Evolutionary conservation across 2,329 filamentous ascomycete genomes (phyloP).

Genomic region (Nemania diffusa): DNA sequence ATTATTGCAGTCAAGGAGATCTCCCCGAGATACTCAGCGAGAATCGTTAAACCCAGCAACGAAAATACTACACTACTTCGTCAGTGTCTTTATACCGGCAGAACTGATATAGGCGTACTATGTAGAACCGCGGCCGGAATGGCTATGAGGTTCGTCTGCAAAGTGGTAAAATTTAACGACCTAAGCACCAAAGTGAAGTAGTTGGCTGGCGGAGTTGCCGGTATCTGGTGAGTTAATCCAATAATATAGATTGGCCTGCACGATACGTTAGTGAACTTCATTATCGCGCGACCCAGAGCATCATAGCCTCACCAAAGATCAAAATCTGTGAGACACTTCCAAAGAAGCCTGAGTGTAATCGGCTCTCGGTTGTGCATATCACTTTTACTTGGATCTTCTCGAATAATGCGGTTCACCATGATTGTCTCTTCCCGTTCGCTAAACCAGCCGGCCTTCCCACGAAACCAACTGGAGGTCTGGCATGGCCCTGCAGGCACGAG

Average conservation of each 20-base stretch:
- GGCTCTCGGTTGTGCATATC: constrained; percentile 67
- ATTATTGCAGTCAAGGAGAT: constrained; percentile 56
- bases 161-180: constrained; percentile 61
- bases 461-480: constrained; percentile 60
- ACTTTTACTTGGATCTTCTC: constrained; percentile 67
- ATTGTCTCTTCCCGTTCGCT: constrained; percentile 60
- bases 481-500: constrained; percentile 60
- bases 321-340: constrained; percentile 62
- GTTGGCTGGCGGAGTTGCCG: constrained; percentile 55
- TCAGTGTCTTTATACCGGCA: not conserved
- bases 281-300: not conserved
- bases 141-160: constrained; percentile 65
- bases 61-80: constrained; percentile 45
- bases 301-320: constrained; percentile 62
- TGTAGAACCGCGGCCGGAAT: constrained; percentile 53
- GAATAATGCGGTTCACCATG: constrained; percentile 63
- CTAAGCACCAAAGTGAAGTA: constrained; percentile 64
- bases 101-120: constrained; percentile 46
- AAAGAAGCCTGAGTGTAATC: constrained; percentile 58
- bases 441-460: constrained; percentile 64
- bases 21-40: constrained; percentile 58
- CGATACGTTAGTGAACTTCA: constrained; percentile 55
- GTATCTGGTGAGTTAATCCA: constrained; percentile 60
- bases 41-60: constrained; percentile 52
- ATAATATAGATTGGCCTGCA: constrained; percentile 47